Percentiles rank a stretch among this genome's conserved stretches.
phyloP scores from a whole-genome alignment of 2,329 filamentous ascomycete genomes.

The Trichoderma aggressivum region DNA sequence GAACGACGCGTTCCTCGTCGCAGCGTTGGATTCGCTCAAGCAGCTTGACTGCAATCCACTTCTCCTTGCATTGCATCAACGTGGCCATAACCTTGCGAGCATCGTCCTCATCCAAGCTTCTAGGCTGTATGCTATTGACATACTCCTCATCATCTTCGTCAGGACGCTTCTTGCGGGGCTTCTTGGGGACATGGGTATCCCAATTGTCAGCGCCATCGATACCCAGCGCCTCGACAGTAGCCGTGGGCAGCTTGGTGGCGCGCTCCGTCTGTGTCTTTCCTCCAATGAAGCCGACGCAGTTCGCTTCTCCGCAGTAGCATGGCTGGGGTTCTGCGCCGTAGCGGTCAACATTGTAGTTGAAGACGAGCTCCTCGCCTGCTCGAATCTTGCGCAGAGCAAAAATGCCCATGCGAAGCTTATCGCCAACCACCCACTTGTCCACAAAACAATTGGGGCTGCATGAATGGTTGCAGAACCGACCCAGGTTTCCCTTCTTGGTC shows the following conservation, averaged over 20 bases:
- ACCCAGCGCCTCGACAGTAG: slow-evolving; percentile 90
- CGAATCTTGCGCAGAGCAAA: slow-evolving; percentile 84
- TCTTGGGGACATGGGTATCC: slow-evolving; percentile 87
- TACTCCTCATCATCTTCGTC: slow-evolving; percentile 95
- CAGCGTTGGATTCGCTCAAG: slow-evolving; percentile 83
- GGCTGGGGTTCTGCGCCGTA: slow-evolving; percentile 96
- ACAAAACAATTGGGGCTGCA: slow-evolving; percentile 99
- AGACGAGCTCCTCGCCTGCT: slow-evolving; percentile 90
- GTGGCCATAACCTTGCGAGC: slow-evolving; percentile 95
- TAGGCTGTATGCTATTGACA: slow-evolving; percentile 80
- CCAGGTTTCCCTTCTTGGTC: slow-evolving; percentile 92
- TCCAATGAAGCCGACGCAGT: slow-evolving; percentile 94
- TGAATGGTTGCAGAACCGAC: slow-evolving; percentile 97
- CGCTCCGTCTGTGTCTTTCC: slow-evolving; percentile 97
- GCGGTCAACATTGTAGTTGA: slow-evolving; percentile 99
- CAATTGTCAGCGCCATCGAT: slow-evolving; percentile 91
- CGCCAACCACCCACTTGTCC: slow-evolving; percentile 98
- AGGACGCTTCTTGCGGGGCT: slow-evolving; percentile 85
- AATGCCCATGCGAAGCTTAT: slow-evolving; percentile 98
- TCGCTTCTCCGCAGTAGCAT: slow-evolving; percentile 92
- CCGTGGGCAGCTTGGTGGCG: slow-evolving; percentile 83
- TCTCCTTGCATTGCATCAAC: slow-evolving; percentile 96
- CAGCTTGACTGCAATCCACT: slow-evolving; percentile 97
- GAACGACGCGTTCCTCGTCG: slow-evolving; percentile 80
- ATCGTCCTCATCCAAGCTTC: slow-evolving; percentile 73